Evolutionary conservation across 768 basidiomycete genomes (phyloP), one percentile per base, ranked within the genome.

Genomic region (Tulasnella sp.): DNA sequence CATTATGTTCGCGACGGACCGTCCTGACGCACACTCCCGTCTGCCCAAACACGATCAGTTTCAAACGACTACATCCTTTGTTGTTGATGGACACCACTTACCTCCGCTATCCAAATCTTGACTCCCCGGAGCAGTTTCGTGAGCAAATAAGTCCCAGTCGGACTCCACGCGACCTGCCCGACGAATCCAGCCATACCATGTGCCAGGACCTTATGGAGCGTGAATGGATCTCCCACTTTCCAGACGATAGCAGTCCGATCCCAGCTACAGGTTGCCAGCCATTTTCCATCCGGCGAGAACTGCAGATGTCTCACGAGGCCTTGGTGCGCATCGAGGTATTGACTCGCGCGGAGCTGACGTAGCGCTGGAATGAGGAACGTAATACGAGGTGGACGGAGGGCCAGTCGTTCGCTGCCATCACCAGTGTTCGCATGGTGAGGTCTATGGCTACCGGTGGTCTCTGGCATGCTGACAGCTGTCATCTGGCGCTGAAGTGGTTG

Each of bases 141-240:
- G 10, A 88, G 69, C 5, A 88, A 72, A 19, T 32, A 68, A 51
- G 76, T 75, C 15, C 86, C 84, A 32, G 74, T 77, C 0, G 85
- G 84, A 15, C 84, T 84, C 84, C 86, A 88, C 29, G 84, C 85
- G 30, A 87, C 85, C 70, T 86, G 85, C 32, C 81, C 79, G 30
- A 86, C 81, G 68, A 87, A 86, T n/a, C 52, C 60, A 41, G 83
- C 83, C 62, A 80, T 77, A 3, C 82, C 73, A 66, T 87, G 85
- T 0, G 81, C 81, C 19, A 88, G 75, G 15, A 80, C 76, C 43
- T 83, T 78, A 65, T 85, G 83, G 2, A 76, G 72, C n/a, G 73
- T 70, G 61, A 82, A 79, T 10, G 79, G 77, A 56, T 81, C 77
- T 3, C 38, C 58, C 34, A 56, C 64, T 27, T n/a, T 21, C 42